phyloP scores from a whole-genome alignment of 768 basidiomycete genomes.

The Podaxis rugospora region DNA sequence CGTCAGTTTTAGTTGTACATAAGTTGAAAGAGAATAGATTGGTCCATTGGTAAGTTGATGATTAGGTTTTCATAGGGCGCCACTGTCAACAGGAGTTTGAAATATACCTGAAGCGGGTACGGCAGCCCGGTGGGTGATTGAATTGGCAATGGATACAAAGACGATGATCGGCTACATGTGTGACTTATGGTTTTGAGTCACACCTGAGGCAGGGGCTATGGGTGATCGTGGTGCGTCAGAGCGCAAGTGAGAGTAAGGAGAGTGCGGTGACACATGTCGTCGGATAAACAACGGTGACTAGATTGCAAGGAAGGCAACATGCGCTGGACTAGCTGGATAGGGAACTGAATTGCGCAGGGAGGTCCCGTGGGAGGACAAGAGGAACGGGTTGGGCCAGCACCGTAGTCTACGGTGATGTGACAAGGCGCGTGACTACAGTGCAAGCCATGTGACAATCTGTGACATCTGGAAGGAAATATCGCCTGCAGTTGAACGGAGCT shows the following conservation, averaged over 20 bases:
- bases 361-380: conserved; percentile 3
- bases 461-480: conserved; percentile 10
- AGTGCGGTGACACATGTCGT: not conserved
- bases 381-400: conserved; percentile 4
- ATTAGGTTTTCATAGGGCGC: conserved; percentile 10
- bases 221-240: not conserved
- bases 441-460: conserved; percentile 4
- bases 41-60: conserved; percentile 9
- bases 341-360: conserved; percentile 10
- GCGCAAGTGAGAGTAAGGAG: not conserved
- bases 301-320: conserved; percentile 2
- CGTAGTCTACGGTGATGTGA: not conserved
- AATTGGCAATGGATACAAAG: not conserved
- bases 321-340: conserved; percentile 7
- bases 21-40: conserved; percentile 7
- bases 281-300: conserved; percentile 1
- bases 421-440: not conserved
- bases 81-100: conserved; percentile 10
- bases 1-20: conserved; percentile 8
- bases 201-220: not conserved
- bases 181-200: not conserved
- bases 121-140: not conserved
- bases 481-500: conserved; percentile 5
- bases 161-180: not conserved
- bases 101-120: conserved; percentile 3